Evolutionary conservation across 495 filamentous ascomycete genomes (phyloP).

Genomic region (Podospora didyma): DNA sequence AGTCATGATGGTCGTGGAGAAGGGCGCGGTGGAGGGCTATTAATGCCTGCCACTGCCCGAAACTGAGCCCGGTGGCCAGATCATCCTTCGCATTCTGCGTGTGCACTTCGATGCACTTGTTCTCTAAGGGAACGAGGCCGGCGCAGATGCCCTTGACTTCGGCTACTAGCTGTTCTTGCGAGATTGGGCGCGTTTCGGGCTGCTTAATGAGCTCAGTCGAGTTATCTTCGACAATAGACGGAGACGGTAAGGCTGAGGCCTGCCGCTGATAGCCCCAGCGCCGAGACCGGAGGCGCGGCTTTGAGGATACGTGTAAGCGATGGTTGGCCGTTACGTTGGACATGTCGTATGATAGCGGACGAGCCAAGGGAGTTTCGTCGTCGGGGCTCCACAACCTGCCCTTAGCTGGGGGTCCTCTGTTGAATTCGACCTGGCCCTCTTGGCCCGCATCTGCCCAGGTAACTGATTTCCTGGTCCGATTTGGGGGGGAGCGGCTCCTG

Average conservation of each 20-base stretch:
- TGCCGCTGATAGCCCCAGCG: constrained; percentile 6
- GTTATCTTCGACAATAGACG: constrained; percentile 4
- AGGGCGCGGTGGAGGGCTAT: constrained; percentile 69
- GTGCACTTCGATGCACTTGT: constrained; percentile 73
- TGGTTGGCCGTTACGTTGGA: constrained; percentile 20
- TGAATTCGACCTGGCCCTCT: constrained; percentile 29
- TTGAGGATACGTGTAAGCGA: constrained; percentile 10
- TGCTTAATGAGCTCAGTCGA: constrained; percentile 41
- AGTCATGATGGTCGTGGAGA: constrained; percentile 76
- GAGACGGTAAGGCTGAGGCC: not conserved
- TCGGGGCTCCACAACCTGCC: constrained; percentile 37
- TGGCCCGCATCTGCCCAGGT: constrained; percentile 4
- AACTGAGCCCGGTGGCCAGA: not conserved
- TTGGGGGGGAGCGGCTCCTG: constrained; percentile 17
- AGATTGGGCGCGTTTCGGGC: constrained; percentile 62
- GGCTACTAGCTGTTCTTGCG: constrained; percentile 67
- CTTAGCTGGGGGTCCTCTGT: constrained; percentile 22
- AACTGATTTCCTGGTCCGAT: constrained; percentile 12
- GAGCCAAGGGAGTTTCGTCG: constrained; percentile 17
- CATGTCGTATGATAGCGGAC: constrained; percentile 16
- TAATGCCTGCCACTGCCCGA: constrained; percentile 63
- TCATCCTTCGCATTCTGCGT: constrained; percentile 46
- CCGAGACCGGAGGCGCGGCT: not conserved
- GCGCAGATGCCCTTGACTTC: constrained; percentile 75
- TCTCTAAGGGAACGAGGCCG: constrained; percentile 73